Base-by-base conservation (phyloP, 129 eudicot genomes). In the Artemisia argyi region DNA sequence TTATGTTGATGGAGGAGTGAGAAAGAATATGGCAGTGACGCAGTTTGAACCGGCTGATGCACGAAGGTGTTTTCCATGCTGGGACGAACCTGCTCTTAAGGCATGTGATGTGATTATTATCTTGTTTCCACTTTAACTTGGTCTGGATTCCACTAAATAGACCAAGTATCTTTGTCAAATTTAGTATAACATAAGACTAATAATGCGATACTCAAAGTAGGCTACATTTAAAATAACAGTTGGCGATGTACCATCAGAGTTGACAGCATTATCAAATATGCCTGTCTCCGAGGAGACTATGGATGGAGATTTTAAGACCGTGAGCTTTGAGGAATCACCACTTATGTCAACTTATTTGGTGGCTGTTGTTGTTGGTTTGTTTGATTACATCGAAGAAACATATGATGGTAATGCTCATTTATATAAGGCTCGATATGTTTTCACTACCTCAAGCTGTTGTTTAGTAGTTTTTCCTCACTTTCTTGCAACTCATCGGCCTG, bases 51-150 rank as follows among this genome's bases (percentile, higher is more conserved):
- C 91, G 14, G 85, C 76, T 49, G 91, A 83, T 73, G 91, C 85
- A 22, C 82, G 85, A 3, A 49, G 80, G 8, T 86, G 91, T 72
- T 86, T 86, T 56, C 91, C 88, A 3, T 83, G 88, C 64, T 86
- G 85, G 85, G 91, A 86, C 67, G 91, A 83, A 78, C 85, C 88
- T 78, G 85, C 87, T 49, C 76, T 82, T 32, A 86, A 83, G 87
- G 85, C 73, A 75, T 50, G 20, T 68, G 32, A 35, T 42, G 66
- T 24, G 11, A 51, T 72, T 1, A 64, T 28, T 18, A 18, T 54
- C 48, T 51, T 68, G 53, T 16, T n/a, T 35, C 11, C 2, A 24
- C 26, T 24, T 24, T 24, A 24, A 24, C 26, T 24, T 24, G 26
- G 26, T 24, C 26, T 24, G 26, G 26, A 24, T 24, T 24, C 26